Percentiles rank a stretch among this genome's conserved stretches.
These are phyloP conservation scores for Cordyceps fumosorosea DNA, from an alignment of 2,329 filamentous ascomycete genomes.

Conservation along the genomic window DNA sequence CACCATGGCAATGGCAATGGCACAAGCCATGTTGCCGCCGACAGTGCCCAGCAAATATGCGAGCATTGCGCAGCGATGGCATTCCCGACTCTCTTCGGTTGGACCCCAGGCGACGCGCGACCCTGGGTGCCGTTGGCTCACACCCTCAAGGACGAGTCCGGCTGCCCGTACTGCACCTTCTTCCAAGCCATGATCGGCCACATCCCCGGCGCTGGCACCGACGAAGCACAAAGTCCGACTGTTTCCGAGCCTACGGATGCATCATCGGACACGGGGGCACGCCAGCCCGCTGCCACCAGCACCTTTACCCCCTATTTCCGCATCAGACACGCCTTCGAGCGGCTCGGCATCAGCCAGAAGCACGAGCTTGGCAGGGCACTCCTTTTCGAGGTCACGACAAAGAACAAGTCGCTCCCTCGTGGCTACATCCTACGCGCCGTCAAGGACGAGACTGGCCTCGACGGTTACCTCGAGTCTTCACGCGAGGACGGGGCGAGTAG, in stretches of 20 bases:
- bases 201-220: constrained; percentile 11
- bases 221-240: constrained; percentile 13
- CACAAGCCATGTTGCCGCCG: neutral
- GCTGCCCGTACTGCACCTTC: constrained; percentile 33
- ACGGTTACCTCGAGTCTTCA: constrained; percentile 18
- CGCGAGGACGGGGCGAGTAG: constrained; percentile 6
- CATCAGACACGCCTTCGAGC: constrained; percentile 32
- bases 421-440: constrained; percentile 29
- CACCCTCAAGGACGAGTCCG: constrained; percentile 22
- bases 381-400: constrained; percentile 30
- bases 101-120: constrained; percentile 28
- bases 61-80: constrained; percentile 28
- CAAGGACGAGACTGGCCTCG: constrained; percentile 20
- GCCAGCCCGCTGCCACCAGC: constrained; percentile 15
- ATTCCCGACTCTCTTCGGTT: constrained; percentile 30
- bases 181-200: constrained; percentile 28
- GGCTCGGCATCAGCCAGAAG: constrained; percentile 30
- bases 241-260: neutral
- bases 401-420: constrained; percentile 30
- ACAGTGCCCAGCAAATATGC: constrained; percentile 18
- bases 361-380: constrained; percentile 30
- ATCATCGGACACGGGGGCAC: neutral
- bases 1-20: neutral
- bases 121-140: constrained; percentile 32
- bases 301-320: constrained; percentile 33